phyloP scores from a whole-genome alignment of 805 yeast genomes.

The Candida pseudoglaebosa region DNA sequence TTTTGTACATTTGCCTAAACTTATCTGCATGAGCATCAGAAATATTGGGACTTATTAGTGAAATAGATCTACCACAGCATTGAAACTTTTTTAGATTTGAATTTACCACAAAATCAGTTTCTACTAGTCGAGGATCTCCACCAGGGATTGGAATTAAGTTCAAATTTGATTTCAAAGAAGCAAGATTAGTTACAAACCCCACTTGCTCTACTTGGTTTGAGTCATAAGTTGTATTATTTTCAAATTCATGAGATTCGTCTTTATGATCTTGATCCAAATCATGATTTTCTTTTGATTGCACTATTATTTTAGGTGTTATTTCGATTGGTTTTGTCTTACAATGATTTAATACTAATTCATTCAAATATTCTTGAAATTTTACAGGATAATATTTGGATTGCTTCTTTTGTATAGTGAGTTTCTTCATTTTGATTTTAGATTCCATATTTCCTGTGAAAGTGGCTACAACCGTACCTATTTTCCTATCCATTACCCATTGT shows the following conservation, averaged over 20 bases:
- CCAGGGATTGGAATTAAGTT: constrained; percentile 66
- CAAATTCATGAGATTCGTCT: neutral
- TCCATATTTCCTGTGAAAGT: constrained; percentile 80
- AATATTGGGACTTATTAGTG: constrained; percentile 60
- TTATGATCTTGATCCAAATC: neutral
- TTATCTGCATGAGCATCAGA: constrained; percentile 78
- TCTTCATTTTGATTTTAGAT: constrained; percentile 57
- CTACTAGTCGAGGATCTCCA: constrained; percentile 50
- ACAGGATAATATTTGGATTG: constrained; percentile 46
- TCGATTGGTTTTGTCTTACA: constrained; percentile 60
- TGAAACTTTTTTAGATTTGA: constrained; percentile 70
- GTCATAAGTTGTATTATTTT: neutral
- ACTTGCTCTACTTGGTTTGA: constrained; percentile 16
- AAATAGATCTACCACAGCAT: constrained; percentile 83
- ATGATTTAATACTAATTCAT: constrained; percentile 60
- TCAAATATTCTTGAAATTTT: constrained; percentile 55
- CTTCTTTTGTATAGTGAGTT: constrained; percentile 51
- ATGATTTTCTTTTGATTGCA: no score
- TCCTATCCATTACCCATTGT: constrained; percentile 84
- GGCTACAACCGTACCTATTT: constrained; percentile 63
- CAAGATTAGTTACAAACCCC: constrained; percentile 77
- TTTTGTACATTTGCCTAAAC: constrained; percentile 69
- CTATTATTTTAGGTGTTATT: constrained; percentile 3
- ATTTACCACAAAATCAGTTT: constrained; percentile 64
- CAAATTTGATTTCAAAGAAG: constrained; percentile 71